Evolutionary conservation across 1,139 yeast species (phyloP).

Genomic region (Hansenula sp.): DNA sequence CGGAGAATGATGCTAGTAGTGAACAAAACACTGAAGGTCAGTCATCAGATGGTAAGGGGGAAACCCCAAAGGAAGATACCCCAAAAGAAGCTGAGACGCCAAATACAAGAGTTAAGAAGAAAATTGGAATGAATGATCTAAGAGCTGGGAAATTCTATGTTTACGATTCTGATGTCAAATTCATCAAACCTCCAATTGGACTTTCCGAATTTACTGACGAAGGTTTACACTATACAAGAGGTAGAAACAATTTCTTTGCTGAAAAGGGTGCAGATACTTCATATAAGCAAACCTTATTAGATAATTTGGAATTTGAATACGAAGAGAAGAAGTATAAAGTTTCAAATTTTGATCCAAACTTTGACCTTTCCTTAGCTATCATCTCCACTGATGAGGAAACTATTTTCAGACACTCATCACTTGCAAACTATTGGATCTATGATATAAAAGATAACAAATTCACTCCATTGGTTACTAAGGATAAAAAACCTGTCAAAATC

Average conservation of each 20-base stretch:
- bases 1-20: conserved; percentile 2
- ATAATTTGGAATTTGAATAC: conserved; percentile 21
- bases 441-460: conserved; percentile 33
- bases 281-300: conserved; percentile 36
- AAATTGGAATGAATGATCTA: conserved; percentile 25
- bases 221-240: conserved; percentile 28
- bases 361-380: conserved; percentile 29
- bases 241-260: conserved; percentile 22
- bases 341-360: conserved; percentile 24
- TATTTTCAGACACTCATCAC: conserved; percentile 72
- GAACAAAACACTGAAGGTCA: neutral
- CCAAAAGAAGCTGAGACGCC: neutral
- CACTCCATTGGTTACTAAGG: conserved; percentile 37
- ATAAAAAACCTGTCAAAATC: conserved; percentile 24
- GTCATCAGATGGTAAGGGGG: neutral
- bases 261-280: conserved; percentile 34
- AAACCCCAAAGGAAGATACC: neutral
- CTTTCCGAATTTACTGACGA: conserved; percentile 21
- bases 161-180: conserved; percentile 23
- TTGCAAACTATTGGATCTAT: conserved; percentile 57
- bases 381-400: conserved; percentile 32
- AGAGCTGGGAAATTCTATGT: conserved; percentile 27
- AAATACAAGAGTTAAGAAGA: neutral
- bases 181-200: conserved; percentile 27
- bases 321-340: conserved; percentile 21